Conservation (phyloP, 2,329 filamentous ascomycete genomes). For the Penicillium capsulatum region DNA sequence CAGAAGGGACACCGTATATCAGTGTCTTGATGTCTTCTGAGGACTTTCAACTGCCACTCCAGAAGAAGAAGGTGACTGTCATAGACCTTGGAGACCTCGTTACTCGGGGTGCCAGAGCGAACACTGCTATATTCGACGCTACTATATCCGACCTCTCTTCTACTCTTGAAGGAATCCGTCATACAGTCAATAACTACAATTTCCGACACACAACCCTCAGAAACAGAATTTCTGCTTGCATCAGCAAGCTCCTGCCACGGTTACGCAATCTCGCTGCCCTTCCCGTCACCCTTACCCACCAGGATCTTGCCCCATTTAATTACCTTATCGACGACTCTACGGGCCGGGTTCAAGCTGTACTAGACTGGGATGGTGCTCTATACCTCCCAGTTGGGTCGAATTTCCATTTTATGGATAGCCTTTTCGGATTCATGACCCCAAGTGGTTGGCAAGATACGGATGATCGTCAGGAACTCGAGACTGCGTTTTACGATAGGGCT, state of each 20-base stretch:
- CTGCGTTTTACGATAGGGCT: slow-evolving; percentile 11
- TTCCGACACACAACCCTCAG: slow-evolving; percentile 8
- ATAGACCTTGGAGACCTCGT: slow-evolving; percentile 13
- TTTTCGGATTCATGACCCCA: slow-evolving; percentile 12
- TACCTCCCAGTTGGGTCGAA: slow-evolving; percentile 11
- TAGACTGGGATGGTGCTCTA: slow-evolving; percentile 11
- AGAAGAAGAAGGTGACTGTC: slow-evolving; percentile 12
- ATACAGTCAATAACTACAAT: slow-evolving; percentile 10
- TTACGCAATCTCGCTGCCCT: slow-evolving; percentile 7
- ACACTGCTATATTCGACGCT: slow-evolving; percentile 7
- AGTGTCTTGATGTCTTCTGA: slow-evolving; percentile 15
- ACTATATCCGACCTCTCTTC: slow-evolving; percentile 8
- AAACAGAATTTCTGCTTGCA: slow-evolving; percentile 9
- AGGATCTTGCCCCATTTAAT: slow-evolving; percentile 13
- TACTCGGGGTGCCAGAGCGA: slow-evolving; percentile 13
- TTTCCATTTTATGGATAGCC: slow-evolving; percentile 13
- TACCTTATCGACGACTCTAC: slow-evolving; percentile 12
- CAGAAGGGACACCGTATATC: slow-evolving; percentile 13
- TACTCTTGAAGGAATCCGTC: slow-evolving; percentile 8
- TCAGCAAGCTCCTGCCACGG: slow-evolving; percentile 8
- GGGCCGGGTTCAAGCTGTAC: slow-evolving; percentile 9
- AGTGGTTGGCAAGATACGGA: slow-evolving; percentile 10
- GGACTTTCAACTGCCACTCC: slow-evolving; percentile 10
- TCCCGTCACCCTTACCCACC: slow-evolving; percentile 9
- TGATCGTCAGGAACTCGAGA: slow-evolving; percentile 9